phyloP scores from a whole-genome alignment of 306 rosid species.

The Mucuna pruriens region DNA sequence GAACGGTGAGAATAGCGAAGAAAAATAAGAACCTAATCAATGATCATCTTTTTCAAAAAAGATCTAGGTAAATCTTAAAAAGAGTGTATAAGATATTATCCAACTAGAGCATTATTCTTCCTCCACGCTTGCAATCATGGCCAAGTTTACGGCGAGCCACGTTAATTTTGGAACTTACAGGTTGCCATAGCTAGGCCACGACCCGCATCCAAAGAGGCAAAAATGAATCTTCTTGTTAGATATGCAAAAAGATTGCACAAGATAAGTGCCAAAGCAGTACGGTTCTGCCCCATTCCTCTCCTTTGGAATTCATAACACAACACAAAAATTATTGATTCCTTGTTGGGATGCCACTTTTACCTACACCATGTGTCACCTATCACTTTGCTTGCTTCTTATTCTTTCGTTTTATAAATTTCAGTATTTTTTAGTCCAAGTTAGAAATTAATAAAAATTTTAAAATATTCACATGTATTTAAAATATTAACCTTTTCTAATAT shows the following conservation, averaged over 20 bases:
- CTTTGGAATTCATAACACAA: conserved; percentile 31
- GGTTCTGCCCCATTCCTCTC: conserved; percentile 45
- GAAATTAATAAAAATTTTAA: too few species aligned
- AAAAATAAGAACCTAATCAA: conserved; percentile 33
- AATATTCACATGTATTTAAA: too few species aligned
- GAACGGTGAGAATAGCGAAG: not conserved
- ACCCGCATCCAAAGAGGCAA: conserved; percentile 33
- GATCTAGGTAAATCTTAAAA: conserved; percentile 39
- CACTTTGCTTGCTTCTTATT: not conserved
- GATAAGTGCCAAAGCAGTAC: conserved; percentile 49
- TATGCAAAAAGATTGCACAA: conserved; percentile 37
- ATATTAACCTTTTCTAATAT: too few species aligned
- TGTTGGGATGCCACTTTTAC: conserved; percentile 40
- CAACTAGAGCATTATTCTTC: not conserved
- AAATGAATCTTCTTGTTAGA: conserved; percentile 45
- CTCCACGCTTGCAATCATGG: conserved; percentile 34
- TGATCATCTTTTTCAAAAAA: conserved; percentile 24
- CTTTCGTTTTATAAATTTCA: too few species aligned
- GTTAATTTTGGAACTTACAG: conserved; percentile 27
- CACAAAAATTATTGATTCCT: conserved; percentile 1
- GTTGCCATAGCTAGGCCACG: conserved; percentile 29
- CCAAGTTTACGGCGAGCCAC: not conserved
- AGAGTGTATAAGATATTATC: conserved; percentile 30
- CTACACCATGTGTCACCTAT: conserved; percentile 14
- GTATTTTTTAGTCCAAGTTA: too few species aligned